A percentile compares a stretch with the other conserved stretches of the same genome.
Evolutionary conservation across 371 early-diverging fungal genomes (phyloP).

Genomic region (Mucor piriformis): DNA sequence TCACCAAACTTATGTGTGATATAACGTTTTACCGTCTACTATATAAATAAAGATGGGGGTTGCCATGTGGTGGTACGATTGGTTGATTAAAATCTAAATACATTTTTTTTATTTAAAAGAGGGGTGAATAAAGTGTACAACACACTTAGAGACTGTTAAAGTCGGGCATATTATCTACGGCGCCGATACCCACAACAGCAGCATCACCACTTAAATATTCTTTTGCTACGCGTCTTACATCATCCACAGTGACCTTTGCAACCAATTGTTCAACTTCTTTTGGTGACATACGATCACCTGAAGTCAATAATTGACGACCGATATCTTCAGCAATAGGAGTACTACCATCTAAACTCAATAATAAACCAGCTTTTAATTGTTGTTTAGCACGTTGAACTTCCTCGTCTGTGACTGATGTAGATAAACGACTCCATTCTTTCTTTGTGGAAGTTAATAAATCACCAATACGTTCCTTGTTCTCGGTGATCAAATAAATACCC

Average conservation of each 20-base stretch:
- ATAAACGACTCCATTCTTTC: constrained; percentile 92
- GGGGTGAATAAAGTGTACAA: neutral
- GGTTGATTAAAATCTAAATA: neutral
- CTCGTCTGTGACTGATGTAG: constrained; percentile 83
- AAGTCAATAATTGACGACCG: constrained; percentile 93
- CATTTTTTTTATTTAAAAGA: neutral
- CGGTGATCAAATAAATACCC: constrained; percentile 92
- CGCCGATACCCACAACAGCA: constrained; percentile 92
- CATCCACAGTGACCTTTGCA: constrained; percentile 55
- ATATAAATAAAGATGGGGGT: too few relatives aligned
- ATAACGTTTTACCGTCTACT: too few relatives aligned
- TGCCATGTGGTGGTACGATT: neutral
- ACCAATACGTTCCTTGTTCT: constrained; percentile 81
- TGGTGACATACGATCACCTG: constrained; percentile 84
- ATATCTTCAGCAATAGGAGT: constrained; percentile 96
- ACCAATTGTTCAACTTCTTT: constrained; percentile 46
- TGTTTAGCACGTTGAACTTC: constrained; percentile 98
- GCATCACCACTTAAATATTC: constrained; percentile 87
- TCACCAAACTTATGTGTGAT: too few relatives aligned
- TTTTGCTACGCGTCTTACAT: constrained; percentile 86
- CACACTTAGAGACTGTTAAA: constrained; percentile 62
- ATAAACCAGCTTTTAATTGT: constrained; percentile 93
- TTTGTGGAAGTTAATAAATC: constrained; percentile 86
- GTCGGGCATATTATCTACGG: constrained; percentile 75
- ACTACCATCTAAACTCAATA: constrained; percentile 91